Percentiles rank a stretch among this genome's conserved stretches.
These are phyloP conservation scores for Beta vulgaris DNA, from an alignment of 148 eudicot genomes.

Conservation along the genomic window DNA sequence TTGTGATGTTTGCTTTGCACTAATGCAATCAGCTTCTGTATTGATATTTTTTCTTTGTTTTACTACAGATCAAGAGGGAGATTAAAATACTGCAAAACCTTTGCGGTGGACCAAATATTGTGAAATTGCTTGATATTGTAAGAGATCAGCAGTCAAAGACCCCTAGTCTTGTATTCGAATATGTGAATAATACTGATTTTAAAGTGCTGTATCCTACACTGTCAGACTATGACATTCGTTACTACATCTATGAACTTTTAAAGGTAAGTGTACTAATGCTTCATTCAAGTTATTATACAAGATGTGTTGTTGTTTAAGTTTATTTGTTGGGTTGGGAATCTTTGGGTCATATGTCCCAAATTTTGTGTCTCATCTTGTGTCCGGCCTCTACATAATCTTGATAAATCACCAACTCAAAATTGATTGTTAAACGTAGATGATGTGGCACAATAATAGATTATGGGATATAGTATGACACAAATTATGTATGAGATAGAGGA, in stretches of 20 bases:
- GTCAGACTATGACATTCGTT: constrained; percentile 79
- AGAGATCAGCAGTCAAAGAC: constrained; percentile 92
- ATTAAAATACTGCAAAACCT: constrained; percentile 93
- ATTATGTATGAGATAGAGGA: too few relatives aligned
- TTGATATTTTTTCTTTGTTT: constrained; percentile 6
- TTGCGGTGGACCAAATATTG: constrained; percentile 90
- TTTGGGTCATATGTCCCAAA: too few relatives aligned
- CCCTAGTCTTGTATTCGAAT: constrained; percentile 85
- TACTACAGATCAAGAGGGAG: constrained; percentile 89
- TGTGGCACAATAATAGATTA: too few relatives aligned
- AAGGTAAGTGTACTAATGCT: constrained; percentile 48
- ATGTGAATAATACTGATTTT: constrained; percentile 89
- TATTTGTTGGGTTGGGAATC: neutral
- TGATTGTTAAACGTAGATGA: too few relatives aligned
- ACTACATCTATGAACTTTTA: constrained; percentile 82
- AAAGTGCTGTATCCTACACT: constrained; percentile 88
- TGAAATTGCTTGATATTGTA: constrained; percentile 84
- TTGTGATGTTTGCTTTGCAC: neutral
- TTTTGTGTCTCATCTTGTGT: too few relatives aligned
- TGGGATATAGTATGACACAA: too few relatives aligned
- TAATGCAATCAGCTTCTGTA: neutral
- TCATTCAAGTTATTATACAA: neutral
- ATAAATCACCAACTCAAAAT: too few relatives aligned
- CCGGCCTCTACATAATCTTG: too few relatives aligned
- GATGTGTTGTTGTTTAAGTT: neutral